Evolutionary conservation across 2,329 filamentous ascomycete species (phyloP), one percentile per base, ranked within the genome.

Genomic region (Daldinia eschscholtzii): DNA sequence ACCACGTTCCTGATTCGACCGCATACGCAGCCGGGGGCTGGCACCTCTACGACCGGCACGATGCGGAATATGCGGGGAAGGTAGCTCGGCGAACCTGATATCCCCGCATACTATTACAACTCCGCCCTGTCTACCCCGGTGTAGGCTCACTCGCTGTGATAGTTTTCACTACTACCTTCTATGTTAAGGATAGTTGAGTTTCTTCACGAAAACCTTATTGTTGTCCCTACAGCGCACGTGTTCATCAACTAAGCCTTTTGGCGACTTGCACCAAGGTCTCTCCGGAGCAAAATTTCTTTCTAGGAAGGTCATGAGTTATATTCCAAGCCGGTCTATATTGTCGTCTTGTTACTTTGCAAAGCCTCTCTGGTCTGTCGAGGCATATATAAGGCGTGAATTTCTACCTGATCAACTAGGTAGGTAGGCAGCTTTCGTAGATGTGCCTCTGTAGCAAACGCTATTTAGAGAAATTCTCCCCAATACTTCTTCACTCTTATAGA

Each of bases 281-380:
- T 57, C 53, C 57, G 65, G 65, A 42, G 28, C 26, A 53, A 60
- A 48, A 23, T 52, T 9, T 71, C 69, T n/a, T 64, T 69, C 52
- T 64, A 67, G 69, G 69, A 71, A 71, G 69, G 69, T 71, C 53
- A 44, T 0, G 23, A 33, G 20, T 52, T 68, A 48, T 35, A 53
- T 53, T 33, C 59, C 26, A 18, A 61, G 35, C 20, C 46, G 58
- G 23, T 12, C 10, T 28, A 12, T 26, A 28, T 48, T 44, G 58
- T 33, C 50, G 30, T 53, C n/a, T 42, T 35, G 7, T 33, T 44
- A 10, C 39, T 6, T 35, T 30, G 23, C 55, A 52, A 28, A 26
- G 55, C n/a, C 28, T 39, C 42, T 52, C 9, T 20, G 42, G 5
- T 12, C 10, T 10, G 23, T 33, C 12, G 10, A 23, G 23, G 18